Conservation (phyloP, 148 eudicot genomes). For the Nyssa sinensis region DNA sequence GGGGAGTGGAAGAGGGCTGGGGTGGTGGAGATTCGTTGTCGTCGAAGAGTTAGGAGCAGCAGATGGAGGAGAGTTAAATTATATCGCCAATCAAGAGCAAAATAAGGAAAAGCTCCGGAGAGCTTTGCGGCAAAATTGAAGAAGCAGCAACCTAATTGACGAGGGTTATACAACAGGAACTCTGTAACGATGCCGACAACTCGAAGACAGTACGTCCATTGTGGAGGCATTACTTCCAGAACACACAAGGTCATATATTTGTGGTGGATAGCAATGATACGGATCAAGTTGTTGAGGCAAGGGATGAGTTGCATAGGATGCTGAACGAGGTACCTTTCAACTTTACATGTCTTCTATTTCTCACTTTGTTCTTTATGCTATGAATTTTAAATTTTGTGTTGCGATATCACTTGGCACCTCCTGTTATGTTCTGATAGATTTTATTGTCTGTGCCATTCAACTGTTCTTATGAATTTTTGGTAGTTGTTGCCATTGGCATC, state of each 20-base stretch:
- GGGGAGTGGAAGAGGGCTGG: too few relatives aligned
- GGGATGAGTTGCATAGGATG: constrained; percentile 55
- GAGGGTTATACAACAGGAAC: too few relatives aligned
- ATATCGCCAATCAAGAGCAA: too few relatives aligned
- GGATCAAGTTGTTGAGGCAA: constrained; percentile 53
- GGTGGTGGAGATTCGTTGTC: too few relatives aligned
- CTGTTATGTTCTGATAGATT: not conserved
- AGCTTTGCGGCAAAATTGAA: too few relatives aligned
- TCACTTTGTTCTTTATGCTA: not conserved
- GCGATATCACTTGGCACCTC: not conserved
- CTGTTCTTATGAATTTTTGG: not conserved
- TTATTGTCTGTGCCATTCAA: not conserved
- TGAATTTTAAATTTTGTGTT: not conserved
- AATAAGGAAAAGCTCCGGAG: too few relatives aligned
- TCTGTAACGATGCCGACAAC: too few relatives aligned
- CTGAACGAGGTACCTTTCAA: constrained; percentile 42
- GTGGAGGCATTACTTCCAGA: constrained; percentile 63
- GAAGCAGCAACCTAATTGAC: too few relatives aligned
- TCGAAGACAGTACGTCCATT: too few relatives aligned
- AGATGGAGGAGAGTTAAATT: too few relatives aligned
- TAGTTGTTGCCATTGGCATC: not conserved
- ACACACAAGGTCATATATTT: constrained; percentile 54
- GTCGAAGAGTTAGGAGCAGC: too few relatives aligned
- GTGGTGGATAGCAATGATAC: constrained; percentile 58
- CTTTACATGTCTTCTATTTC: not conserved